phyloP scores from a whole-genome alignment of 805 yeast species.

The Barnettozyma botsteinii region DNA sequence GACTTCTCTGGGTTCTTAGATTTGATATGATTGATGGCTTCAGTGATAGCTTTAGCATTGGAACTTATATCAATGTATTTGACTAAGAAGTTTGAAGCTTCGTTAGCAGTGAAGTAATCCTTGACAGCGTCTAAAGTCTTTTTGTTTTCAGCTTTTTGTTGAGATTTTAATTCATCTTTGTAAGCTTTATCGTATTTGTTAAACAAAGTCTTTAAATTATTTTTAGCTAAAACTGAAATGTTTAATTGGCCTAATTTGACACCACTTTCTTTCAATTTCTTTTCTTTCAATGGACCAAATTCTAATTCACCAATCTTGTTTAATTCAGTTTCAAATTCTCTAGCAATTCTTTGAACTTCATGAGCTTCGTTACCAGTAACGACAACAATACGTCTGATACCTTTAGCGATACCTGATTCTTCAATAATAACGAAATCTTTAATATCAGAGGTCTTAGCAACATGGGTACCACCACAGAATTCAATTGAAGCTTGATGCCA shows the following conservation, averaged over 20 bases:
- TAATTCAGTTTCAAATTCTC: slow-evolving; percentile 59
- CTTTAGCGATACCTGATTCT: slow-evolving; percentile 98
- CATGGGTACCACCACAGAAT: slow-evolving; percentile 99
- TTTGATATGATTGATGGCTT: slow-evolving; percentile 81
- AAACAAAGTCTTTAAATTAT: slow-evolving; percentile 67
- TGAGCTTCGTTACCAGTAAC: slow-evolving; percentile 90
- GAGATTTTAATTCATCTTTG: slow-evolving; percentile 81
- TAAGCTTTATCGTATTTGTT: slow-evolving; percentile 75
- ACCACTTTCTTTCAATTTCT: slow-evolving; percentile 74
- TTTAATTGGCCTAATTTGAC: slow-evolving; percentile 77
- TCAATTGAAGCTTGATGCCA: slow-evolving; percentile 83
- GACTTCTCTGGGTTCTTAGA: slow-evolving; percentile 69
- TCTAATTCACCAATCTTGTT: slow-evolving; percentile 55
- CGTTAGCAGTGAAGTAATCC: slow-evolving; percentile 52
- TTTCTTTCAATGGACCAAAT: slow-evolving; percentile 75
- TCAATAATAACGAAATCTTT: slow-evolving; percentile 85
- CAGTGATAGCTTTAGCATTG: slow-evolving; percentile 91
- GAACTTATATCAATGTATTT: slow-evolving; percentile 65
- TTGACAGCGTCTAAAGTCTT: slow-evolving; percentile 73
- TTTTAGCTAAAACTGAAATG: slow-evolving; percentile 78
- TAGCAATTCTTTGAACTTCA: slow-evolving; percentile 82
- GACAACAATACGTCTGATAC: slow-evolving; percentile 96
- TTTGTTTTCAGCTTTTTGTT: slow-evolving; percentile 84
- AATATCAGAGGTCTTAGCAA: slow-evolving; percentile 85
- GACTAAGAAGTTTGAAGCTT: slow-evolving; percentile 54